Conservation (phyloP, 2,329 filamentous ascomycete genomes). For the Daldinia eschscholtzii region DNA sequence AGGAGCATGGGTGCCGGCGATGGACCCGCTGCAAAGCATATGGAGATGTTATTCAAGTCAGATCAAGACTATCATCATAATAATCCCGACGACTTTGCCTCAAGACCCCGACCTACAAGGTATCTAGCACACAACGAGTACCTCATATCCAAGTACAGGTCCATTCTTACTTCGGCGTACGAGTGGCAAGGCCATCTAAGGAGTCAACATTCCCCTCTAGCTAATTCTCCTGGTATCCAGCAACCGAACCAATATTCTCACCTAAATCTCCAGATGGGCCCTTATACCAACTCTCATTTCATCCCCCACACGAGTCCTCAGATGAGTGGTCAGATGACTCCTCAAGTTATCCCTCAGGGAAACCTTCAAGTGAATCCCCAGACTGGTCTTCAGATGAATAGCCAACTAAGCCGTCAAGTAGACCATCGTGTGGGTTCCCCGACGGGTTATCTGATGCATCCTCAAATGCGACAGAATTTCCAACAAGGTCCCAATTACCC, state of each 20-base stretch:
- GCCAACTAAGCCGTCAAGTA: not conserved
- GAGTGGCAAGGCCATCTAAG: not conserved
- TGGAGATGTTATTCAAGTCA: constrained; percentile 55
- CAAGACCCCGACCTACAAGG: constrained; percentile 10
- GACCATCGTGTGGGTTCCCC: not conserved
- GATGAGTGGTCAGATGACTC: not conserved
- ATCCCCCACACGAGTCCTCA: not conserved
- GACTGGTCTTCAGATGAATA: not conserved
- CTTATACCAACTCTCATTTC: not conserved
- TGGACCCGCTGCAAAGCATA: constrained; percentile 50
- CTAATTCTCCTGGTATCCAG: not conserved
- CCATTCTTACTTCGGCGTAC: not conserved
- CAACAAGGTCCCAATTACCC: not conserved
- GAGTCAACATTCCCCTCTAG: constrained; percentile 12
- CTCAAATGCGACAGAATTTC: constrained; percentile 1
- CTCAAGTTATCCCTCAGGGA: not conserved
- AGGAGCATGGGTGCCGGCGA: constrained; percentile 61
- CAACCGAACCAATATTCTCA: not conserved
- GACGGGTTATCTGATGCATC: constrained; percentile 2
- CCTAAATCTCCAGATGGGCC: not conserved
- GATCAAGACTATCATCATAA: constrained; percentile 53
- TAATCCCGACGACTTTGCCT: constrained; percentile 39
- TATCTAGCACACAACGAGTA: constrained; percentile 44
- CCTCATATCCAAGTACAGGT: constrained; percentile 41
- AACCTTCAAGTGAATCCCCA: not conserved